Evolutionary conservation across 305 asterid species (phyloP).

Genomic region (Fraxinus greggii): DNA sequence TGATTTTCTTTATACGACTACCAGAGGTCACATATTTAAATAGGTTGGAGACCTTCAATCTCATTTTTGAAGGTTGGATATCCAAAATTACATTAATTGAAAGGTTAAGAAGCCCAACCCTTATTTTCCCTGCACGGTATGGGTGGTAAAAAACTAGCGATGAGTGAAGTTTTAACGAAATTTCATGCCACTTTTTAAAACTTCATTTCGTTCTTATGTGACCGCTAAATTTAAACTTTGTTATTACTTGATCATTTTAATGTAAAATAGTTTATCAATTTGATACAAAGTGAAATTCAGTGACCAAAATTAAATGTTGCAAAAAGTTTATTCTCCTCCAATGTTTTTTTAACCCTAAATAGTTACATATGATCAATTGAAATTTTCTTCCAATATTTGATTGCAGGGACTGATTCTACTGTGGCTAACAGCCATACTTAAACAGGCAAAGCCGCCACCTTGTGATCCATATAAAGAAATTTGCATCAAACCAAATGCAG

Average conservation of each 20-base stretch:
- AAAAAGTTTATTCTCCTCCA: background rate
- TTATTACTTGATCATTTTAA: too few relatives aligned
- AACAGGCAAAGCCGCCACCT: conserved; percentile 37
- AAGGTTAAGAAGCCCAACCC: background rate
- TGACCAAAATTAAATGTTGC: background rate
- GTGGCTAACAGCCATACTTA: conserved; percentile 56
- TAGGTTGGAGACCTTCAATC: background rate
- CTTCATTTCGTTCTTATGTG: background rate
- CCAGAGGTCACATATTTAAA: background rate
- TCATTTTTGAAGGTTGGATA: background rate
- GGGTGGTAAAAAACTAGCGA: background rate
- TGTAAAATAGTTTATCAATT: background rate
- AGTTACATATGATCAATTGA: background rate
- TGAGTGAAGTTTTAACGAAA: background rate
- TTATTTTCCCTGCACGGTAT: background rate
- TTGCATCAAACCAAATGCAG: conserved; percentile 42
- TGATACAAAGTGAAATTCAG: background rate
- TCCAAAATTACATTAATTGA: background rate
- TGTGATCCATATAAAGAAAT: conserved; percentile 31
- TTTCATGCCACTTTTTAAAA: background rate
- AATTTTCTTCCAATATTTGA: background rate
- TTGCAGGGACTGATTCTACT: conserved; percentile 47
- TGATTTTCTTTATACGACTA: background rate
- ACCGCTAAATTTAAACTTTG: background rate
- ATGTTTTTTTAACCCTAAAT: background rate